phyloP scores from a whole-genome alignment of 2,329 filamentous ascomycete species.

The Penicillium sp. region DNA sequence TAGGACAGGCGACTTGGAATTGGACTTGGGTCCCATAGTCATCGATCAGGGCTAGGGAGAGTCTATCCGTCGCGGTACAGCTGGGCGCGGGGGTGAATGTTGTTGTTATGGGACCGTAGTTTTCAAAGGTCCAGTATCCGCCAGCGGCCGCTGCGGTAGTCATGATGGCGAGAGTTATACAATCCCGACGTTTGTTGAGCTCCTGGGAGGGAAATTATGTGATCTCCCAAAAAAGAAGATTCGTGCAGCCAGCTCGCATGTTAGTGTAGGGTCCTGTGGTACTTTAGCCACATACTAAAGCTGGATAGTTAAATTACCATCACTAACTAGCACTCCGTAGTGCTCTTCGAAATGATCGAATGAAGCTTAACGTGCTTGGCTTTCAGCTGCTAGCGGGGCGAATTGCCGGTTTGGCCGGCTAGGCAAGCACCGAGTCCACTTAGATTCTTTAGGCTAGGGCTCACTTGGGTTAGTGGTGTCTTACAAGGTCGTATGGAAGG shows the following conservation, averaged over 20 bases:
- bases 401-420: too few species aligned
- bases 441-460: neutral
- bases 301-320: neutral
- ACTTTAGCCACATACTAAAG: neutral
- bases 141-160: neutral
- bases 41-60: neutral
- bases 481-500: neutral
- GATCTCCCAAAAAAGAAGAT: neutral
- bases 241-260: neutral
- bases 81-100: slow-evolving; percentile 2
- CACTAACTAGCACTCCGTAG: neutral
- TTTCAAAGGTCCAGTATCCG: neutral
- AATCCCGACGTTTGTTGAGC: neutral
- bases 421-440: neutral
- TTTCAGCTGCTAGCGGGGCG: neutral
- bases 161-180: neutral
- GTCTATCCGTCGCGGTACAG: slow-evolving; percentile 1
- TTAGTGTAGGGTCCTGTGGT: neutral
- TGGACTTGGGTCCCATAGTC: neutral
- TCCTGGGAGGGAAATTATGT: neutral
- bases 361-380: neutral
- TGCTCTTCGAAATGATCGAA: neutral
- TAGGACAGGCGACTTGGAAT: neutral
- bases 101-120: slow-evolving; percentile 7
- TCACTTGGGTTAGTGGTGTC: neutral